Evolutionary conservation across 345 rosid species (phyloP).

Genomic region (Lepidium sativum): DNA sequence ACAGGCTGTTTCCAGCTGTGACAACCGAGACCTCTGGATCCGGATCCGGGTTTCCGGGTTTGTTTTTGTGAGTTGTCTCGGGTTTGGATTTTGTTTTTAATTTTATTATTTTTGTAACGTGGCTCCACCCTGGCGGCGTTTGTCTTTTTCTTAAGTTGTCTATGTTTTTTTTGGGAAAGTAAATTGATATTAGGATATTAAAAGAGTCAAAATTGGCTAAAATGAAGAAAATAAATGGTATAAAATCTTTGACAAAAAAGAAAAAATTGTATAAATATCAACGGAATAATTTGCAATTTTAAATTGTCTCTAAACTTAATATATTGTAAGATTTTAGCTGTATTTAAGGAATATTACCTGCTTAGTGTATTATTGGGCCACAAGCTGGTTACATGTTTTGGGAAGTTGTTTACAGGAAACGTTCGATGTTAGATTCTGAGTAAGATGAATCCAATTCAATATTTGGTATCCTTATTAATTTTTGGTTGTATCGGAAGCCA

Average conservation of each 20-base stretch:
- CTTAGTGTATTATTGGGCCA: too few relatives aligned
- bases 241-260: neutral
- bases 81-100: neutral
- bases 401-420: too few relatives aligned
- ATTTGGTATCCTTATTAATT: too few relatives aligned
- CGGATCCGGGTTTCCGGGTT: slow-evolving; percentile 9
- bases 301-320: rapidly evolving
- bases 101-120: neutral
- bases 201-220: neutral
- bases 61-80: slow-evolving; percentile 11
- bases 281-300: too few relatives aligned
- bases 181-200: neutral
- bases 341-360: too few relatives aligned
- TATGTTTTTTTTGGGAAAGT: neutral
- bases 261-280: too few relatives aligned
- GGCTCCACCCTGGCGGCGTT: slow-evolving; percentile 29
- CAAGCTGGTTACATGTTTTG: too few relatives aligned
- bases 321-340: too few relatives aligned
- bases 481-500: too few relatives aligned
- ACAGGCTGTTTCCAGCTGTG: slow-evolving; percentile 99
- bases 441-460: too few relatives aligned
- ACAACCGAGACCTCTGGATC: slow-evolving; percentile 43
- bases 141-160: neutral
- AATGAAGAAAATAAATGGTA: neutral
- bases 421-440: too few relatives aligned